Conservation (phyloP, 371 early-diverging fungal species). For the Apophysomyces sp. region DNA sequence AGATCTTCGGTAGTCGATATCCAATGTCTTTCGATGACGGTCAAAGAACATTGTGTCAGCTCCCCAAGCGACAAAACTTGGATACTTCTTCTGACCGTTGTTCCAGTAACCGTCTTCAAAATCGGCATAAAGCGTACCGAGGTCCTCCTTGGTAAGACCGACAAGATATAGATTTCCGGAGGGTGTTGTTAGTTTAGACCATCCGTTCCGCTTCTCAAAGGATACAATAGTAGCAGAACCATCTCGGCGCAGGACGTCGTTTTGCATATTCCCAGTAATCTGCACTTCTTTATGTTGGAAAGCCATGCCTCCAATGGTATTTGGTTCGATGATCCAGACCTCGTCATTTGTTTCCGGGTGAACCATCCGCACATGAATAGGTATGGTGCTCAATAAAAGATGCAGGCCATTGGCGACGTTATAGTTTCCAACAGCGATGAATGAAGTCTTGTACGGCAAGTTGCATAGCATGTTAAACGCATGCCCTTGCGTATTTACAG, state of each 20-base stretch:
- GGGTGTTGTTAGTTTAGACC: constrained; percentile 40
- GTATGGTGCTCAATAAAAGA: constrained; percentile 61
- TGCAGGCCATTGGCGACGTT: constrained; percentile 50
- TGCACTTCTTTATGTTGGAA: constrained; percentile 53
- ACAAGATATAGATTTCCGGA: constrained; percentile 44
- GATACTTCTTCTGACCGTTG: constrained; percentile 20
- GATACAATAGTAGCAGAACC: constrained; percentile 42
- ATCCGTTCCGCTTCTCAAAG: constrained; percentile 50
- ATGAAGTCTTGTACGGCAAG: constrained; percentile 65
- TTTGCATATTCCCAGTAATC: constrained; percentile 42
- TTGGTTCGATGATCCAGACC: constrained; percentile 70
- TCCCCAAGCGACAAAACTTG: constrained; percentile 49
- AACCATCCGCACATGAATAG: constrained; percentile 58
- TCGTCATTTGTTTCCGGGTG: constrained; percentile 38
- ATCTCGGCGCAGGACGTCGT: constrained; percentile 28
- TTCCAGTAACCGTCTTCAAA: constrained; percentile 61
- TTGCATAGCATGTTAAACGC: constrained; percentile 42
- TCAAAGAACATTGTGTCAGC: constrained; percentile 43
- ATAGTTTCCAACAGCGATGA: constrained; percentile 71
- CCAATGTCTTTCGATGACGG: constrained; percentile 13
- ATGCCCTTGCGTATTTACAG: constrained; percentile 21
- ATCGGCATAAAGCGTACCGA: constrained; percentile 56
- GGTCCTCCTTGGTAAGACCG: constrained; percentile 39
- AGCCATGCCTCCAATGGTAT: constrained; percentile 56
- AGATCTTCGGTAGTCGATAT: constrained; percentile 28